Conservation (phyloP, 495 filamentous ascomycete genomes). For the Aspergillus cristatus region DNA sequence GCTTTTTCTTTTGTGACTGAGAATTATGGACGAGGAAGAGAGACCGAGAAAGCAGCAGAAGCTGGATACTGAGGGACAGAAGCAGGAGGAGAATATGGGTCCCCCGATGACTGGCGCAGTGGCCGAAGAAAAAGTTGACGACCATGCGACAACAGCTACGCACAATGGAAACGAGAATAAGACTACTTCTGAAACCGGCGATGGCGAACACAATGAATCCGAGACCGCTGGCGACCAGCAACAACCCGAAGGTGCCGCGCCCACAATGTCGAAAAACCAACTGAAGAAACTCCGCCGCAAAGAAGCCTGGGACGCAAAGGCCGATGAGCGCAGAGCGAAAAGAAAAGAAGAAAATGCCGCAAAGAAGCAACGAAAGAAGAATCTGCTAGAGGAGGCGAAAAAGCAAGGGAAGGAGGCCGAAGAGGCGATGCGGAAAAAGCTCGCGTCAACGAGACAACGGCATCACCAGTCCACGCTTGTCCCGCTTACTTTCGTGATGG, state of each 20-base stretch:
- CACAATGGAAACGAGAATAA: conserved; percentile 1
- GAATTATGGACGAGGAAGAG: conserved; percentile 46
- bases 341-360: conserved; percentile 63
- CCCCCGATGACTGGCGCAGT: conserved; percentile 29
- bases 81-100: conserved; percentile 12
- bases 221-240: not conserved
- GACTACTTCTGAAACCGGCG: not conserved
- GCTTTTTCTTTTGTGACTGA: too few relatives aligned
- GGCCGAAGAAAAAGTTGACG: conserved; percentile 4
- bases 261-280: conserved; percentile 66
- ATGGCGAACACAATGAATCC: conserved; percentile 3
- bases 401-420: conserved; percentile 20
- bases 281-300: conserved; percentile 60
- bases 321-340: conserved; percentile 56
- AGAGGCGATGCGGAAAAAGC: conserved; percentile 28
- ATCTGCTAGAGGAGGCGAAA: conserved; percentile 23
- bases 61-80: conserved; percentile 21
- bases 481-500: conserved; percentile 72
- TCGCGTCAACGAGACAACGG: conserved; percentile 16
- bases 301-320: conserved; percentile 58
- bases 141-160: not conserved
- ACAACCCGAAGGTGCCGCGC: conserved; percentile 11
- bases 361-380: conserved; percentile 50
- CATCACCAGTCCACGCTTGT: conserved; percentile 38
- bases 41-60: conserved; percentile 44